A percentile compares a stretch with the other conserved stretches of the same genome.
These are phyloP conservation scores for Spiraea crenata DNA, from an alignment of 331 rosid species.

Conservation along the genomic window DNA sequence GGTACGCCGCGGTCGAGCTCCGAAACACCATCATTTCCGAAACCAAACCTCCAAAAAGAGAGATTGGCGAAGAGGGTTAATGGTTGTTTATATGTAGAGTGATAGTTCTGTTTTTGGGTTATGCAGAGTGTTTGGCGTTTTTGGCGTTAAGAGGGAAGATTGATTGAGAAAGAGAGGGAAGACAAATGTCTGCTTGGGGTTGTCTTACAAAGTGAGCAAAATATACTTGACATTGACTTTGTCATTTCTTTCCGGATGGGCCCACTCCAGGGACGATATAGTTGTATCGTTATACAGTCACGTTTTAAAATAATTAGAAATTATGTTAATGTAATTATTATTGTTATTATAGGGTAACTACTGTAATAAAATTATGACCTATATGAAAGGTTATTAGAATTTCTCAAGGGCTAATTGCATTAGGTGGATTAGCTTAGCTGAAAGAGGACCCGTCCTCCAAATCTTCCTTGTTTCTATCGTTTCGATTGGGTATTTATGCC, in stretches of 20 bases:
- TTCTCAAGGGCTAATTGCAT: too few relatives aligned
- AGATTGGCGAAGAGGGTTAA: not conserved
- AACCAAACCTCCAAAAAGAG: conserved; percentile 5
- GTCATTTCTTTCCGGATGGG: not conserved
- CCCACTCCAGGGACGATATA: too few relatives aligned
- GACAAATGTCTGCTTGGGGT: not conserved
- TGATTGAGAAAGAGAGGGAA: not conserved
- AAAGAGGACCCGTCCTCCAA: not conserved
- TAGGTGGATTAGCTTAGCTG: too few relatives aligned
- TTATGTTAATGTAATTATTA: too few relatives aligned
- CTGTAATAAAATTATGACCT: too few relatives aligned
- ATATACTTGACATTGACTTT: conserved; percentile 14
- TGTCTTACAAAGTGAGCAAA: not conserved
- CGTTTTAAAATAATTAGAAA: too few relatives aligned
- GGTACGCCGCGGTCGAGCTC: conserved; percentile 22
- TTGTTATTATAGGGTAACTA: too few relatives aligned
- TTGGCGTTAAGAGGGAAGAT: not conserved
- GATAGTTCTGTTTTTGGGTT: not conserved
- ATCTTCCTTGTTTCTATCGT: not conserved
- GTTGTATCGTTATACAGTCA: too few relatives aligned
- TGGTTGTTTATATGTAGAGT: not conserved
- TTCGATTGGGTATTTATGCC: not conserved
- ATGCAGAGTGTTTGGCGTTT: not conserved
- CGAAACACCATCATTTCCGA: conserved; percentile 31
- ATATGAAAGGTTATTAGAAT: too few relatives aligned